These are phyloP conservation scores for Globisporangium cylindrosporum DNA, from an alignment of 352 stramenopile species.

Conservation along the genomic window DNA sequence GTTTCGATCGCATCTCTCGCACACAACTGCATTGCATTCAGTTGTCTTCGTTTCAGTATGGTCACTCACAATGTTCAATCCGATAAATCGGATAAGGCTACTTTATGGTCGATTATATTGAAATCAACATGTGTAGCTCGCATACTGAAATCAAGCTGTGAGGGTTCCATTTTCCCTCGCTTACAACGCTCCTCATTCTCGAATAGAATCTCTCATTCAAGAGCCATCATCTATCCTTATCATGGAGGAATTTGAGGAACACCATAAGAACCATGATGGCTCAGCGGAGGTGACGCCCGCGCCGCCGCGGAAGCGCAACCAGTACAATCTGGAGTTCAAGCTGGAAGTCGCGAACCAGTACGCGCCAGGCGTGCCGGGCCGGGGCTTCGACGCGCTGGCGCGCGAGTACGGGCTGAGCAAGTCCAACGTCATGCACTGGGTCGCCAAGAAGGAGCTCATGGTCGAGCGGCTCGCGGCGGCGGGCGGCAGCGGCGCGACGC, in stretches of 20 bases:
- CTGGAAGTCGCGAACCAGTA: slow-evolving; percentile 20
- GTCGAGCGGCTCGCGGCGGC: slow-evolving; percentile 6
- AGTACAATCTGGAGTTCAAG: slow-evolving; percentile 28
- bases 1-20: slow-evolving; percentile 3
- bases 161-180: not conserved
- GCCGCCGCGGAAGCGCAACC: slow-evolving; percentile 15
- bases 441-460: slow-evolving; percentile 16
- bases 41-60: not conserved
- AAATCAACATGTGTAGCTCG: not conserved
- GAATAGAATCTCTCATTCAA: slow-evolving; percentile 9
- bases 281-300: not conserved
- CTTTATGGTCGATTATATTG: not conserved
- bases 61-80: not conserved
- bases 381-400: slow-evolving; percentile 19
- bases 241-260: not conserved
- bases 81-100: not conserved
- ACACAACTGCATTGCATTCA: not conserved
- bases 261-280: not conserved
- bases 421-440: slow-evolving; percentile 20
- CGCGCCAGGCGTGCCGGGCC: slow-evolving; percentile 7
- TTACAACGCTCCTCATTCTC: slow-evolving; percentile 3
- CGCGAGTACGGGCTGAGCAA: slow-evolving; percentile 20
- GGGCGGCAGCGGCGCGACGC: slow-evolving; percentile 1
- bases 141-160: not conserved
- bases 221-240: not conserved